phyloP scores from a whole-genome alignment of 2,329 filamentous ascomycete species.

The Monosporascus cannonballus region DNA sequence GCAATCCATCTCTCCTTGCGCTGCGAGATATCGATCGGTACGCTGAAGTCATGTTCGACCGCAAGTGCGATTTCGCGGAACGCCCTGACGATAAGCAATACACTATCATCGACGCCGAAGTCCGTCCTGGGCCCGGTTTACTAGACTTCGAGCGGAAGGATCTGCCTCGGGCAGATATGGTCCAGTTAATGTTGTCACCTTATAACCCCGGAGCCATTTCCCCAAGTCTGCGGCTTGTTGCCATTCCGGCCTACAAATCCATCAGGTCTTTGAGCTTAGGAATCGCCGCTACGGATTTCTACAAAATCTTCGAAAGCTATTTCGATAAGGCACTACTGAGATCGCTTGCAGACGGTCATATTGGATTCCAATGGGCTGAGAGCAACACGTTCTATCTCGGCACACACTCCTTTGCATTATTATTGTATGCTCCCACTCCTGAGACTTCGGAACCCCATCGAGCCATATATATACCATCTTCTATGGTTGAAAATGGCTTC shows the following conservation, averaged over 20 bases:
- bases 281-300: not conserved
- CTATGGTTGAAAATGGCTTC: not conserved
- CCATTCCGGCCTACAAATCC: not conserved
- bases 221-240: not conserved
- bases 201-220: not conserved
- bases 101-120: not conserved
- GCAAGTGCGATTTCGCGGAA: not conserved
- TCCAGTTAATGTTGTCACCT: not conserved
- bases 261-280: not conserved
- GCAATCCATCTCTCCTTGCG: not conserved
- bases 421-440: not conserved
- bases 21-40: not conserved
- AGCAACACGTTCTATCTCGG: not conserved
- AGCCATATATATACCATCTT: not conserved
- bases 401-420: not conserved
- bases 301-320: not conserved
- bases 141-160: not conserved
- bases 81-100: not conserved
- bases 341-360: not conserved
- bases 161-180: not conserved
- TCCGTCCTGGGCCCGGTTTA: too few species aligned
- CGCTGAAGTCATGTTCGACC: not conserved
- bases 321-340: not conserved
- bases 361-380: not conserved
- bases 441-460: accelerated